Conservation (phyloP, 23 red algal species). For the Chondrus crispus region DNA sequence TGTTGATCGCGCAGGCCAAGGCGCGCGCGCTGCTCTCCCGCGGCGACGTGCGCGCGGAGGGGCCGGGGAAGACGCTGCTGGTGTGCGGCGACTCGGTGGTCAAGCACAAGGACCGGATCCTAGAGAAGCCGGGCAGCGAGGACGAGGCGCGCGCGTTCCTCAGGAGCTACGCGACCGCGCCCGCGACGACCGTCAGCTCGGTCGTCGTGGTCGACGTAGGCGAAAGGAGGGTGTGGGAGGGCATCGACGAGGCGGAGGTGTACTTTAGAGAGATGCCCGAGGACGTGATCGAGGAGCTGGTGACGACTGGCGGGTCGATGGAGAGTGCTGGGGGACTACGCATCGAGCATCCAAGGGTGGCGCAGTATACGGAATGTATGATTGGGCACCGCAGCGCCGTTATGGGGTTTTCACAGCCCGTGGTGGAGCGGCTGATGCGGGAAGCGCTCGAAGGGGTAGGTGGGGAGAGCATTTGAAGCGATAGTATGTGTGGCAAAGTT, state of each 20-base stretch:
- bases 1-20: slow-evolving; percentile 66
- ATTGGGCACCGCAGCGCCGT: slow-evolving; percentile 61
- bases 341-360: slow-evolving; percentile 72
- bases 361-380: slow-evolving; percentile 60
- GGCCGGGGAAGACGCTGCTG: slow-evolving; percentile 40
- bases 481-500: neutral
- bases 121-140: slow-evolving; percentile 65
- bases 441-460: neutral
- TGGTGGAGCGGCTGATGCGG: slow-evolving; percentile 10
- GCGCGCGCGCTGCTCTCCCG: slow-evolving; percentile 53
- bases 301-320: slow-evolving; percentile 48
- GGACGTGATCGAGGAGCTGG: slow-evolving; percentile 61
- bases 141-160: slow-evolving; percentile 74
- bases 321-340: slow-evolving; percentile 76
- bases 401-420: slow-evolving; percentile 66
- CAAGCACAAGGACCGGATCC: slow-evolving; percentile 56
- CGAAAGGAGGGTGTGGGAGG: slow-evolving; percentile 28
- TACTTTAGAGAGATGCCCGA: slow-evolving; percentile 88
- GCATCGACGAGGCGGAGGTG: slow-evolving; percentile 79
- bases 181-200: slow-evolving; percentile 78
- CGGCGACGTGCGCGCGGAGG: neutral
- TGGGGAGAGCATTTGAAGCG: neutral
- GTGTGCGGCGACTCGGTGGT: slow-evolving; percentile 84
- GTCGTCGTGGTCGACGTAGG: slow-evolving; percentile 69
- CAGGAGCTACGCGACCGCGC: slow-evolving; percentile 52